phyloP scores from a whole-genome alignment of 192 early-diverging fungal species.

The Backusella australiensis region DNA sequence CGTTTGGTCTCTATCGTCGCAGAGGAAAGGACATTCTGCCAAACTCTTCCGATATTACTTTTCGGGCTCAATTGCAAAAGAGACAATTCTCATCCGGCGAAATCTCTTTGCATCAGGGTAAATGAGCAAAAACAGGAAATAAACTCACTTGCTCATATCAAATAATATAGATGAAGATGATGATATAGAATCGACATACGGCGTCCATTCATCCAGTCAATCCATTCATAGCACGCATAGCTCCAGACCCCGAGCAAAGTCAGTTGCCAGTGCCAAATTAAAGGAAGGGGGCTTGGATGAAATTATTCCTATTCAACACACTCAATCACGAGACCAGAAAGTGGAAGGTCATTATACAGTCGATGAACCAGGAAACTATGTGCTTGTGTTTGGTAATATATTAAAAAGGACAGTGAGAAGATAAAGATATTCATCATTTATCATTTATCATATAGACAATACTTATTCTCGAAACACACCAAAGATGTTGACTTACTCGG shows the following conservation, averaged over 20 bases:
- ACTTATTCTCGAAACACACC: slow-evolving; percentile 57
- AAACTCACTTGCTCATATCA: neutral
- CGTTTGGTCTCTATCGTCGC: slow-evolving; percentile 24
- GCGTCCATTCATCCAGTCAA: slow-evolving; percentile 4
- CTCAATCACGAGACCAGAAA: slow-evolving; percentile 81
- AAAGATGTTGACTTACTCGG: slow-evolving; percentile 55
- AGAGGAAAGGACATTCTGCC: slow-evolving; percentile 11
- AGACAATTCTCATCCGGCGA: slow-evolving; percentile 12
- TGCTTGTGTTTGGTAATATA: slow-evolving; percentile 67
- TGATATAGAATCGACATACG: slow-evolving; percentile 20
- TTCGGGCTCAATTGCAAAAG: slow-evolving; percentile 12
- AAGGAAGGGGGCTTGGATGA: slow-evolving; percentile 73
- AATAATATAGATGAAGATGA: neutral
- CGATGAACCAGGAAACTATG: slow-evolving; percentile 77
- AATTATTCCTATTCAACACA: slow-evolving; percentile 80
- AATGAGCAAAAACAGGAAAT: neutral
- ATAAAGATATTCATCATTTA: neutral
- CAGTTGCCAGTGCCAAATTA: slow-evolving; percentile 26
- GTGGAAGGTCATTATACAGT: slow-evolving; percentile 81
- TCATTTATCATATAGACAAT: slow-evolving; percentile 42
- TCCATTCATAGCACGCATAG: neutral
- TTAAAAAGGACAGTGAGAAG: too few relatives aligned
- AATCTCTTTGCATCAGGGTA: neutral
- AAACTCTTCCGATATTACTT: slow-evolving; percentile 11
- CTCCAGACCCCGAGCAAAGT: slow-evolving; percentile 12